phyloP scores from a whole-genome alignment of 768 basidiomycete species.

The Suillus bovinus region DNA sequence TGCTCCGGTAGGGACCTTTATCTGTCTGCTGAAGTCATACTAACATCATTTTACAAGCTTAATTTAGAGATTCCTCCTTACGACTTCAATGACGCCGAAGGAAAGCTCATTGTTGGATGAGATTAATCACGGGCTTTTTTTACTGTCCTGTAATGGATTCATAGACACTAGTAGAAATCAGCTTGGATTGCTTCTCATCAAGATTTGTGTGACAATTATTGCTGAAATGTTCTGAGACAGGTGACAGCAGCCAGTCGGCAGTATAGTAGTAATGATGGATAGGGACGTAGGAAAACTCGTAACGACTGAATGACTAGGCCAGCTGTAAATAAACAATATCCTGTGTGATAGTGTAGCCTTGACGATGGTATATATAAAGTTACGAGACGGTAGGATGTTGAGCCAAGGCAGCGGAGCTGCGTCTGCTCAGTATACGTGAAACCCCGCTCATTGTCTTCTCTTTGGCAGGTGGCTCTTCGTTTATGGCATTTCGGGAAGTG shows the following conservation, averaged over 20 bases:
- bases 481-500: constrained; percentile 17
- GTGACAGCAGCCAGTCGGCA: not conserved
- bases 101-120: constrained; percentile 86
- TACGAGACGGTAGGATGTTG: constrained; percentile 4
- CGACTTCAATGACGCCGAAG: constrained; percentile 84
- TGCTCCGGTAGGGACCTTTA: constrained; percentile 70
- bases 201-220: not conserved
- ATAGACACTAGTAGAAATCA: constrained; percentile 25
- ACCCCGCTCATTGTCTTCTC: constrained; percentile 17
- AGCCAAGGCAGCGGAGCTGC: constrained; percentile 12
- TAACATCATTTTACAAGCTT: constrained; percentile 47
- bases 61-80: constrained; percentile 94
- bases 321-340: not conserved
- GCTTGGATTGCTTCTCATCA: not conserved
- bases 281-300: no score
- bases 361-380: not conserved
- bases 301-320: no score
- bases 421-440: constrained; percentile 23
- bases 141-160: constrained; percentile 22
- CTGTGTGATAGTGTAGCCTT: not conserved
- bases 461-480: constrained; percentile 15
- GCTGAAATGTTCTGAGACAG: not conserved
- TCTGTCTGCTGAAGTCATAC: constrained; percentile 1
- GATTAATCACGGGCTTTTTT: constrained; percentile 6
- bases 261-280: not conserved